These are phyloP conservation scores for Scedosporium boydii DNA, from an alignment of 2,329 filamentous ascomycete genomes.

Conservation along the genomic window DNA sequence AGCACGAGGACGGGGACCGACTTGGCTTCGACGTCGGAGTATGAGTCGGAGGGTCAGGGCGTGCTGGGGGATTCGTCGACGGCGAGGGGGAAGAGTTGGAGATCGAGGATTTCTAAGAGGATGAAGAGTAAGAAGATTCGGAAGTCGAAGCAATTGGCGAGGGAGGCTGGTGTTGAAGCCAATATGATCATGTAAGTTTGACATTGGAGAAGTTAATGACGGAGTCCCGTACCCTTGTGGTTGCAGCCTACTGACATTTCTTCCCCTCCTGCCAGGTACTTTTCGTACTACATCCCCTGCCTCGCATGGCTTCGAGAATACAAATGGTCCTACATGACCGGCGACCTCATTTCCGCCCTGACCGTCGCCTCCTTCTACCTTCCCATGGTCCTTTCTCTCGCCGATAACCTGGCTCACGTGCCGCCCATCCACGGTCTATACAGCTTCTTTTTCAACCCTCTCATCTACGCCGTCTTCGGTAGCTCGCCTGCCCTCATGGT, in stretches of 20 bases:
- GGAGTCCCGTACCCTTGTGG: background rate
- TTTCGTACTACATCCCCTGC: constrained; percentile 88
- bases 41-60: background rate
- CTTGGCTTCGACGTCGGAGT: background rate
- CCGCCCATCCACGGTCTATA: constrained; percentile 92
- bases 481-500: constrained; percentile 91
- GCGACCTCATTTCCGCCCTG: constrained; percentile 78
- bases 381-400: constrained; percentile 90
- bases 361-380: constrained; percentile 99
- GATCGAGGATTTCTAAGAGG: background rate
- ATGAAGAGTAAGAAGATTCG: constrained; percentile 5
- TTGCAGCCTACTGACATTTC: background rate
- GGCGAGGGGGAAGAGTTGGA: background rate
- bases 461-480: constrained; percentile 84
- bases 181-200: background rate
- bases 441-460: constrained; percentile 83
- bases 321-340: constrained; percentile 67
- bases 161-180: constrained; percentile 4
- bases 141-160: constrained; percentile 2
- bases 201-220: background rate
- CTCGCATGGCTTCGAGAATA: constrained; percentile 89
- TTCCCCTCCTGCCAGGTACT: constrained; percentile 49
- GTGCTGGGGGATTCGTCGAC: background rate
- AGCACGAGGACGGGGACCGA: background rate
- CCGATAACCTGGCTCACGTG: constrained; percentile 84